Evolutionary conservation across 768 basidiomycete species (phyloP), one percentile per base, ranked within the genome.

Genomic region (Naganishia friedmannii): DNA sequence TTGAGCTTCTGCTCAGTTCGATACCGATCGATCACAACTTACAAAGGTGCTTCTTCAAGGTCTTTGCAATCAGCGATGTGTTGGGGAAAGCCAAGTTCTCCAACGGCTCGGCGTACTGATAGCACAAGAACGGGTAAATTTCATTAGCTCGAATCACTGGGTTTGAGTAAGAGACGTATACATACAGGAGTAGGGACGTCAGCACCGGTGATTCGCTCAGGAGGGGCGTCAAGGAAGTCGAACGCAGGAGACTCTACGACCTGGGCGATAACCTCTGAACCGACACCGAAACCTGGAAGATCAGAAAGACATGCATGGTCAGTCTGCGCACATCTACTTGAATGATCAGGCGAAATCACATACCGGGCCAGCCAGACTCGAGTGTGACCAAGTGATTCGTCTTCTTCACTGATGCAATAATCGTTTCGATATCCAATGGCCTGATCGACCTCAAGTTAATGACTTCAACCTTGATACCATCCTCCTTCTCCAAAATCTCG

Each of bases 211-310:
- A 99, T 85, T 72, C 96, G 89, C 85, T 99, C 96, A 67, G 97
- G 92, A 17, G 96, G 93, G 23, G 95, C 94, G 83, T 99, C 96
- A 42, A 99, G 89, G 84, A 92, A 97, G 83, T 98, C 93, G 79
- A 95, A 99, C 2, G 93, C 95, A 77, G 96, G 92, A 75, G 91
- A 92, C 86, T 99, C 96, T 67, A 95, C 86, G 75, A 98, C 92
- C 82, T 98, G 94, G 17, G 96, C 96, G 75, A 91, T 92, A 77
- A 99, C 95, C 83, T 99, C 96, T 76, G 93, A 94, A 74, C 96
- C 96, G 67, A 99, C 95, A 84, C 96, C 93, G 82, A 97, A 98
- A 60, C 87, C 89, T 77, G 34, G n/a, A n/a, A n/a, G n/a, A n/a
- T n/a, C n/a, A n/a, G n/a, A n/a, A 10, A 12, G 37, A 37, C 23